A percentile compares a stretch with the other conserved stretches of the same genome.
phyloP scores from a whole-genome alignment of 2,329 filamentous ascomycete genomes.

The Aspergillus fructus region DNA sequence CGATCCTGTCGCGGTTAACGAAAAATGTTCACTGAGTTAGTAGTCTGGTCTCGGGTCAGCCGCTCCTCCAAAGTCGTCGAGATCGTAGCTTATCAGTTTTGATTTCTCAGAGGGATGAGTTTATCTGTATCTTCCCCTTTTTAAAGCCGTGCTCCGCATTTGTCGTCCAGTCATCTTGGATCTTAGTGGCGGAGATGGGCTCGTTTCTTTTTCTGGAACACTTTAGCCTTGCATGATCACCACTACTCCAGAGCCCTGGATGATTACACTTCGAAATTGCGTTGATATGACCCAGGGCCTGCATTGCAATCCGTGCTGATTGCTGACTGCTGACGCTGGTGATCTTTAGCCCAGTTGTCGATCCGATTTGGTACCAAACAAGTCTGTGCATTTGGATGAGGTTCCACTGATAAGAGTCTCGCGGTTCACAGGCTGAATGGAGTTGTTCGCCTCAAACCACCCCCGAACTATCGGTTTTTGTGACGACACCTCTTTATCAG shows the following conservation, averaged over 20 bases:
- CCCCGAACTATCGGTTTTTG: slow-evolving; percentile 7
- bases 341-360: not conserved
- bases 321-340: not conserved
- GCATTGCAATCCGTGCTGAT: not conserved
- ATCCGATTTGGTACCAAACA: slow-evolving; percentile 4
- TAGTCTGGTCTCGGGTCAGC: not conserved
- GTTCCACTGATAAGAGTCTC: slow-evolving; percentile 12
- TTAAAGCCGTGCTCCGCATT: slow-evolving; percentile 7
- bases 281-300: not conserved
- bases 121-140: not conserved
- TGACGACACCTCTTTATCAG: not conserved
- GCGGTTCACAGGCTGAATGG: slow-evolving; percentile 6
- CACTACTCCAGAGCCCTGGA: not conserved
- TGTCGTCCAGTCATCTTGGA: slow-evolving; percentile 4
- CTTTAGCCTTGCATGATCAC: not conserved
- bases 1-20: slow-evolving; percentile 1
- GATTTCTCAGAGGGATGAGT: slow-evolving; percentile 4
- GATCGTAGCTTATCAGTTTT: slow-evolving; percentile 10
- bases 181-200: not conserved
- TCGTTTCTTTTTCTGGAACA: not conserved
- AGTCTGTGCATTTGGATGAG: not conserved
- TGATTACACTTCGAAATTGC: not conserved
- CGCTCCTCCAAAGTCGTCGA: not conserved
- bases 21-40: slow-evolving; percentile 1
- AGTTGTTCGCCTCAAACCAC: slow-evolving; percentile 2